A percentile compares a stretch with the other conserved stretches of the same genome.
Conservation (phyloP, 2,329 filamentous ascomycete species). For the Myriangium duriaei region DNA sequence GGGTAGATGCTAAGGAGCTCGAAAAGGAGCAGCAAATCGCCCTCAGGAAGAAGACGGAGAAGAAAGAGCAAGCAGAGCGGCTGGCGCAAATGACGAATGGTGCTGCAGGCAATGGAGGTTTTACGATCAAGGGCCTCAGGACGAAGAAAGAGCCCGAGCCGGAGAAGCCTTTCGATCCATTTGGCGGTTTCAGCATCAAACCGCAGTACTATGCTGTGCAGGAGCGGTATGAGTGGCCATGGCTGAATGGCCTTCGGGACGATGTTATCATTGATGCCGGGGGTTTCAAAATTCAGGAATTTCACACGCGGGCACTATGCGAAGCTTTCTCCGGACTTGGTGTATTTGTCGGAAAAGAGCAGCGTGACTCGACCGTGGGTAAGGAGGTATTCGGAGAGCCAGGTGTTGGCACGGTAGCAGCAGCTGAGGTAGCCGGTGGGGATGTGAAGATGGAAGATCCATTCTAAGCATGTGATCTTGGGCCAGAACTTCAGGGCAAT, state of each 20-base stretch:
- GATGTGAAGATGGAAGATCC: conserved; percentile 33
- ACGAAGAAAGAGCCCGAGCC: conserved; percentile 46
- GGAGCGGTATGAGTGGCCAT: conserved; percentile 61
- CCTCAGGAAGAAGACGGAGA: conserved; percentile 43
- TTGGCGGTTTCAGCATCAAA: conserved; percentile 59
- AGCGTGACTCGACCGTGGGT: conserved; percentile 25
- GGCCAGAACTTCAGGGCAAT: too few species aligned
- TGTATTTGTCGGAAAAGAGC: conserved; percentile 73
- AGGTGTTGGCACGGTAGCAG: conserved; percentile 23
- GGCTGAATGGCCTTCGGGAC: conserved; percentile 53
- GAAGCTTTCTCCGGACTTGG: conserved; percentile 85
- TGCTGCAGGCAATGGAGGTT: conserved; percentile 28
- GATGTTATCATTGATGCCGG: conserved; percentile 59
- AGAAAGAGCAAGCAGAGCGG: conserved; percentile 37
- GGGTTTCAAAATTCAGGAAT: conserved; percentile 74
- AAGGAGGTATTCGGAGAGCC: conserved; percentile 15
- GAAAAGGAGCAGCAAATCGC: conserved; percentile 25
- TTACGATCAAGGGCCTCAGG: conserved; percentile 69
- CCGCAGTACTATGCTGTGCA: conserved; percentile 56
- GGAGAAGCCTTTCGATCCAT: conserved; percentile 76
- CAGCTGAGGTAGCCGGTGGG: conserved; percentile 50
- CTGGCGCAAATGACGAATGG: conserved; percentile 32
- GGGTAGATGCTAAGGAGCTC: conserved; percentile 46
- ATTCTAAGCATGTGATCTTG: conserved; percentile 19
- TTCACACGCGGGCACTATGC: conserved; percentile 66